phyloP scores from a whole-genome alignment of 164 flowering plant genomes.

The Liquidambar formosana region DNA sequence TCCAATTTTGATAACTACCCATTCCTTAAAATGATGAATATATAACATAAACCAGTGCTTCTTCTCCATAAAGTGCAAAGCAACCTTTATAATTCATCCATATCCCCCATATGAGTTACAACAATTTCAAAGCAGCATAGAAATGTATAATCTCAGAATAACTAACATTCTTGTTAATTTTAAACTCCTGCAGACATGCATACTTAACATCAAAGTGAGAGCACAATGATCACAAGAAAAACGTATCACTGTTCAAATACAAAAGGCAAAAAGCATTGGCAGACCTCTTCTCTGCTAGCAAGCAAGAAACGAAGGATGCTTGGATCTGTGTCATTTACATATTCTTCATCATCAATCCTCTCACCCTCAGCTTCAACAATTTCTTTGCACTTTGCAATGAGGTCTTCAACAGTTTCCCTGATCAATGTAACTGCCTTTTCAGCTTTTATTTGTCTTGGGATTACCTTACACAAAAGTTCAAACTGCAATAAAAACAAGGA shows the following conservation, averaged over 20 bases:
- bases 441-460: slow-evolving; percentile 92
- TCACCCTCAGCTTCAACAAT: slow-evolving; percentile 88
- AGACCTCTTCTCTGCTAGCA: slow-evolving; percentile 93
- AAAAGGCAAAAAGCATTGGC: not conserved
- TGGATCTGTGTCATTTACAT: slow-evolving; percentile 87
- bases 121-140: not conserved
- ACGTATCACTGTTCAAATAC: not conserved
- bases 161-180: not conserved
- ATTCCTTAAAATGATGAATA: too few species aligned
- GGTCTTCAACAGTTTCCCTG: slow-evolving; percentile 75
- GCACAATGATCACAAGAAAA: not conserved
- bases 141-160: not conserved
- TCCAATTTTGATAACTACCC: too few species aligned
- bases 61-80: too few species aligned
- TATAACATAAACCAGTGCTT: too few species aligned
- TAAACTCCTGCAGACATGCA: not conserved
- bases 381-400: slow-evolving; percentile 71
- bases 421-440: slow-evolving; percentile 76
- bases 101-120: too few species aligned
- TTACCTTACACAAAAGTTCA: slow-evolving; percentile 61
- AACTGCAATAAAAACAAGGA: slow-evolving; percentile 40
- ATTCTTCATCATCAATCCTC: slow-evolving; percentile 74
- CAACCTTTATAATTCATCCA: too few species aligned
- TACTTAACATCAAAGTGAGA: not conserved
- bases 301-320: slow-evolving; percentile 94